Evolutionary conservation across 169 alveolate species (phyloP).

Genomic region (Fabrea salina): DNA sequence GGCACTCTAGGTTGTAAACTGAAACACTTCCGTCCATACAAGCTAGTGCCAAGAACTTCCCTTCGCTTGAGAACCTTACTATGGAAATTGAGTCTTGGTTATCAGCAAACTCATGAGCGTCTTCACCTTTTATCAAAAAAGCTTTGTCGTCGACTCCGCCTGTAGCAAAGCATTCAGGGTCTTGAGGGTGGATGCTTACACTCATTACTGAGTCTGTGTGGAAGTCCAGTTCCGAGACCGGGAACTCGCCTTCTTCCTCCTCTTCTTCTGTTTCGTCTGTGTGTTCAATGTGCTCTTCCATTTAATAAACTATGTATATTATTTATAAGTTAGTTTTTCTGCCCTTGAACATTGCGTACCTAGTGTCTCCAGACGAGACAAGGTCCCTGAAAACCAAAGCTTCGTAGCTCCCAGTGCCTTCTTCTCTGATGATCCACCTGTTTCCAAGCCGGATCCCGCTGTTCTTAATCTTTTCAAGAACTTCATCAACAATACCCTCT

Average conservation of each 20-base stretch:
- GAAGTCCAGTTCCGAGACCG: not conserved
- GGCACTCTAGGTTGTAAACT: not conserved
- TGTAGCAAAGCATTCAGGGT: not conserved
- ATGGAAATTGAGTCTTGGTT: constrained; percentile 14
- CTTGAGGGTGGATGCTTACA: constrained; percentile 3
- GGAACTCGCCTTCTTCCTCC: not conserved
- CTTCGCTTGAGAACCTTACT: not conserved
- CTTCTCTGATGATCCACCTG: constrained; percentile 32
- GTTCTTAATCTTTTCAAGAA: not conserved
- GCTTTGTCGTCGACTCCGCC: constrained; percentile 32
- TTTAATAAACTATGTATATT: too few species aligned
- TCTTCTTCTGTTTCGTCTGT: too few species aligned
- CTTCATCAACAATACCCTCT: too few species aligned
- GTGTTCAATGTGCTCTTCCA: too few species aligned
- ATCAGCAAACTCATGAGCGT: not conserved
- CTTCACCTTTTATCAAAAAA: not conserved
- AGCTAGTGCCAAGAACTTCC: constrained; percentile 10
- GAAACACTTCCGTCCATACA: constrained; percentile 15
- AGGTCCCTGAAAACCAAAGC: constrained; percentile 25
- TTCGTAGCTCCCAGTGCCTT: constrained; percentile 18
- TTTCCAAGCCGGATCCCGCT: constrained; percentile 11
- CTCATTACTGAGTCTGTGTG: constrained; percentile 25
- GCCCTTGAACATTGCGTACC: constrained; percentile 22
- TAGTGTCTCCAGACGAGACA: constrained; percentile 3
- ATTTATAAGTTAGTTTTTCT: too few species aligned